Evolutionary conservation across 768 basidiomycete species (phyloP).

Genomic region (Pisolithus albus): DNA sequence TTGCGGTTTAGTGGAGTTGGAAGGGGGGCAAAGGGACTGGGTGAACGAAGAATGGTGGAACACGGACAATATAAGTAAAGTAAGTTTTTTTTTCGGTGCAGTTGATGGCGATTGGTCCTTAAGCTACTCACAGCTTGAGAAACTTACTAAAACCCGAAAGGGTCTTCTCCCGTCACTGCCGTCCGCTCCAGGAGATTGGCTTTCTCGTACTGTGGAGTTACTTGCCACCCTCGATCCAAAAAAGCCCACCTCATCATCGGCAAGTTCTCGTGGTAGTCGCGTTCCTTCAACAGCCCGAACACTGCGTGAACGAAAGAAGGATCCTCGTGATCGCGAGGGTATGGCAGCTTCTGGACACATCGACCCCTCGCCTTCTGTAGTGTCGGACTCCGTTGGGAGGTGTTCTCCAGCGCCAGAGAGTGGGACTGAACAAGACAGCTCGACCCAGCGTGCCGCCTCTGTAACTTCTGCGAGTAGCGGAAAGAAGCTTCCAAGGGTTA

Average conservation of each 20-base stretch:
- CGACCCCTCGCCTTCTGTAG: not conserved
- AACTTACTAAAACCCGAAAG: slow-evolving; percentile 53
- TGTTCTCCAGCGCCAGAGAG: not conserved
- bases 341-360: slow-evolving; percentile 6
- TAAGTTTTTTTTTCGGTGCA: slow-evolving; percentile 18
- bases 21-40: slow-evolving; percentile 4
- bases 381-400: not conserved
- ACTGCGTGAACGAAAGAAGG: slow-evolving; percentile 44
- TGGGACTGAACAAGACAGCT: not conserved
- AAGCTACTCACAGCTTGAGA: slow-evolving; percentile 46
- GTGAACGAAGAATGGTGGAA: slow-evolving; percentile 61
- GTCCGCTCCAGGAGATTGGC: slow-evolving; percentile 43
- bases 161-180: slow-evolving; percentile 35
- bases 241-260: slow-evolving; percentile 1
- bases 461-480: slow-evolving; percentile 4
- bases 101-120: not conserved
- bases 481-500: slow-evolving; percentile 50
- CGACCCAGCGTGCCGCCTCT: not conserved
- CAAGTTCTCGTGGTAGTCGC: slow-evolving; percentile 1
- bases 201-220: slow-evolving; percentile 42
- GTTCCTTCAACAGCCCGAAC: slow-evolving; percentile 37
- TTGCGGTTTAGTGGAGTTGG: slow-evolving; percentile 45
- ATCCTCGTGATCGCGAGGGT: slow-evolving; percentile 4
- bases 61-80: slow-evolving; percentile 51
- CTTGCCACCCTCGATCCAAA: slow-evolving; percentile 11